Conservation (phyloP, 176 grass and related monocot species). For the barley (Hordeum vulgare) region DNA sequence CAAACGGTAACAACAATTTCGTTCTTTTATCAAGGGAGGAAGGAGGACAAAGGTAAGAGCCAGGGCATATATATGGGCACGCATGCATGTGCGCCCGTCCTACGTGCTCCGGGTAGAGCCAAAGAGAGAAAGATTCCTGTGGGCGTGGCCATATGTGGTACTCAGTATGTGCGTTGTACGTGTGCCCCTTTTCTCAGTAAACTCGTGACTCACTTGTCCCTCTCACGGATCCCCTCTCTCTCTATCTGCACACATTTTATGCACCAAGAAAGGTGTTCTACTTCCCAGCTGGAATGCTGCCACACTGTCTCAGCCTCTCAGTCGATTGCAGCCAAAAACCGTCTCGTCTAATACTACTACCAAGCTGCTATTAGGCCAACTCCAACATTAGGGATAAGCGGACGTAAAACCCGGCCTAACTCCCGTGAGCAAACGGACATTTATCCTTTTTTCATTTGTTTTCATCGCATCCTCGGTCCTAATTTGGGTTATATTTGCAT, state of each 20-base stretch:
- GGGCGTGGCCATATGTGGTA: background rate
- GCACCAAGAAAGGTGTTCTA: background rate
- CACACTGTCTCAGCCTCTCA: no score
- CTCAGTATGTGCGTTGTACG: background rate
- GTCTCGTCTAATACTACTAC: no score
- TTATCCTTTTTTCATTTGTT: no score
- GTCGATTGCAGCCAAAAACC: no score
- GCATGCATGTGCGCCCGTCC: background rate
- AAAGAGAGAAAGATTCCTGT: background rate
- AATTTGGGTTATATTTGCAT: no score
- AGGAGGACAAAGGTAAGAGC: background rate
- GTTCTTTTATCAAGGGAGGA: background rate
- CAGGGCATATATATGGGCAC: background rate
- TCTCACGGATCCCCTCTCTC: background rate
- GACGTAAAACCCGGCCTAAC: no score
- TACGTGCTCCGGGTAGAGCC: background rate
- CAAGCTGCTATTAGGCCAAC: no score
- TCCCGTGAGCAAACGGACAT: no score
- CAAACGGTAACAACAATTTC: background rate
- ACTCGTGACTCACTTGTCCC: constrained; percentile 1
- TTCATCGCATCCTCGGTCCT: no score
- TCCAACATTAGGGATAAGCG: no score
- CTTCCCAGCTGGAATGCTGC: background rate
- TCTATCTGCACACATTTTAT: background rate
- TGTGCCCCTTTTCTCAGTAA: background rate